Conservation (phyloP, 2,329 filamentous ascomycete genomes). For the Talaromyces sp. region DNA sequence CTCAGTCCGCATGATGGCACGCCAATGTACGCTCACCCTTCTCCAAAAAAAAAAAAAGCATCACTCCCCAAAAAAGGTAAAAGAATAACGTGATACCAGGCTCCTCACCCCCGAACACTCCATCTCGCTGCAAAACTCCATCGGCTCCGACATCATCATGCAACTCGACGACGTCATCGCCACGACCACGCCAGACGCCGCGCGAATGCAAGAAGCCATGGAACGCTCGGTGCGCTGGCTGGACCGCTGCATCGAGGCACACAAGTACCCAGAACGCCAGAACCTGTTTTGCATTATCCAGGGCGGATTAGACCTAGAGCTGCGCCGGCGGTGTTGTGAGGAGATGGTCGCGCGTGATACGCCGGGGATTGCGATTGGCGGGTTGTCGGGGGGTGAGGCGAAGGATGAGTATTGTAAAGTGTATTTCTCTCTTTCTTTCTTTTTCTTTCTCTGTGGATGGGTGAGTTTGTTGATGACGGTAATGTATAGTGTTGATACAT, state of each 20-base stretch:
- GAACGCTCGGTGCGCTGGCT: constrained; percentile 91
- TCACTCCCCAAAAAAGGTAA: too few relatives aligned
- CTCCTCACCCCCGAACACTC: constrained; percentile 96
- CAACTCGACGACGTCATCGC: constrained; percentile 97
- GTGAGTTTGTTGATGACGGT: constrained; percentile 12
- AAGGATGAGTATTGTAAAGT: constrained; percentile 90
- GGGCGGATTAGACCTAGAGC: constrained; percentile 81
- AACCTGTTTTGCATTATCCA: constrained; percentile 99
- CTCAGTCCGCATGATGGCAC: constrained; percentile 92
- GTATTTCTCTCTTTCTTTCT: constrained; percentile 22
- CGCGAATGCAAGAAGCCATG: constrained; percentile 91
- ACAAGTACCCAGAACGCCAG: constrained; percentile 74
- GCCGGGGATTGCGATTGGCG: constrained; percentile 93
- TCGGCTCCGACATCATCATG: constrained; percentile 99
- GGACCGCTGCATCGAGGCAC: constrained; percentile 86
- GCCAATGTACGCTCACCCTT: constrained; percentile 60
- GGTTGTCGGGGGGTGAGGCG: constrained; percentile 88
- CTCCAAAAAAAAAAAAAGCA: background rate
- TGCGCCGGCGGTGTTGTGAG: constrained; percentile 74
- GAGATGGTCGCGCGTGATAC: constrained; percentile 89
- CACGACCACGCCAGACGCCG: constrained; percentile 85
- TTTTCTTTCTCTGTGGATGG: background rate
- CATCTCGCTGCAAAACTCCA: constrained; percentile 90
- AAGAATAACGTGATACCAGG: constrained; percentile 31
- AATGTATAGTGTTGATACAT: constrained; percentile 66